Conservation (phyloP, 352 stramenopile species). For the Pythium chondricola region DNA sequence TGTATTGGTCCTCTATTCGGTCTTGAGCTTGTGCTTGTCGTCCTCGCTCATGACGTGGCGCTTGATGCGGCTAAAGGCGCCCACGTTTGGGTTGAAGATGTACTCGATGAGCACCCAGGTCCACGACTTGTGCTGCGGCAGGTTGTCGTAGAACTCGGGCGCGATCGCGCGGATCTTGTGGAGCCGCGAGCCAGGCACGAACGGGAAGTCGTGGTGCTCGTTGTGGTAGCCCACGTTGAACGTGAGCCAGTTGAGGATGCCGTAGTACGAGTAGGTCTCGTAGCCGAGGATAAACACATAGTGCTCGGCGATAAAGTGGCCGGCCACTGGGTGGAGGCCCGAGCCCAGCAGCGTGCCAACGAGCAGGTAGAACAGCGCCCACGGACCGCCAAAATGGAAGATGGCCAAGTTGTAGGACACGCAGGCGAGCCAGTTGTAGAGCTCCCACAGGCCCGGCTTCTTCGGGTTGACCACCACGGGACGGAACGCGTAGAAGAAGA, state of each 20-base stretch:
- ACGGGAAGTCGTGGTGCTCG: constrained; percentile 98
- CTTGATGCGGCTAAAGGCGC: constrained; percentile 91
- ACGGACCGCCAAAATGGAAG: constrained; percentile 69
- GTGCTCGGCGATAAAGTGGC: constrained; percentile 98
- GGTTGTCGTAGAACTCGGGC: constrained; percentile 94
- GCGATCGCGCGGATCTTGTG: constrained; percentile 87
- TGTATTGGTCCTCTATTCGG: constrained; percentile 26
- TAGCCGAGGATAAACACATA: constrained; percentile 93
- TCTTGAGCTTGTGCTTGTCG: constrained; percentile 71
- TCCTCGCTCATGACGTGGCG: constrained; percentile 49
- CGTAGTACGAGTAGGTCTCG: constrained; percentile 98
- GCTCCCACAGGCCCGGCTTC: constrained; percentile 74
- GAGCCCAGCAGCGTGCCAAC: constrained; percentile 87
- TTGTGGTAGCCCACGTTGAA: constrained; percentile 99
- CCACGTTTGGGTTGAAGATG: constrained; percentile 90
- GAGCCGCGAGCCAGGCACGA: constrained; percentile 86
- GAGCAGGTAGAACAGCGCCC: constrained; percentile 91
- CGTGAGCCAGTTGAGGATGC: constrained; percentile 93
- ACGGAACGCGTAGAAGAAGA: constrained; percentile 91
- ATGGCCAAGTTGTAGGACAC: constrained; percentile 85
- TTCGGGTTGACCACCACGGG: constrained; percentile 93
- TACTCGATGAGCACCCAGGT: constrained; percentile 91
- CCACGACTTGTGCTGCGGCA: constrained; percentile 93
- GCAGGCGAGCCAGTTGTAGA: constrained; percentile 81
- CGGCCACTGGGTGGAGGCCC: constrained; percentile 93